These are phyloP conservation scores for Cladosporium cucumerinum DNA, from an alignment of 2,329 filamentous ascomycete genomes.

Conservation along the genomic window DNA sequence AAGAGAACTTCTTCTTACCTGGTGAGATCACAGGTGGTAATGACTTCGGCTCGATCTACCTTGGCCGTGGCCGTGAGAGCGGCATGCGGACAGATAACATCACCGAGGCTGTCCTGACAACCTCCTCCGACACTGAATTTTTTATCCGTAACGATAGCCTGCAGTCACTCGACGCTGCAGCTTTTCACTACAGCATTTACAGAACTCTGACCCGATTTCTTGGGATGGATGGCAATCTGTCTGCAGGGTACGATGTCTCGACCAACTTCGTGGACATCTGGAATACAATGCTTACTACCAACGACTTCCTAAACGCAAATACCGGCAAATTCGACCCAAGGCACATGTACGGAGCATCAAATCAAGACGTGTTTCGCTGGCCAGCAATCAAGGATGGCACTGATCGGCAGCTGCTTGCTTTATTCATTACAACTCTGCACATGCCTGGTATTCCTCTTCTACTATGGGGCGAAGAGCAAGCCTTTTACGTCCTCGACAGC, in stretches of 20 bases:
- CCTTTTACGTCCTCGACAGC: slow-evolving; percentile 61
- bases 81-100: slow-evolving; percentile 48
- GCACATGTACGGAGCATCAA: slow-evolving; percentile 62
- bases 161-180: slow-evolving; percentile 56
- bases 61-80: slow-evolving; percentile 59
- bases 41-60: slow-evolving; percentile 57
- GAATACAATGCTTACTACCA: slow-evolving; percentile 56
- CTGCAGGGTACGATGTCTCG: slow-evolving; percentile 53
- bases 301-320: slow-evolving; percentile 59
- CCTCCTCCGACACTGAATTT: slow-evolving; percentile 40
- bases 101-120: slow-evolving; percentile 48
- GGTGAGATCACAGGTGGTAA: slow-evolving; percentile 50
- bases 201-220: slow-evolving; percentile 60
- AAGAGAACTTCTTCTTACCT: slow-evolving; percentile 62
- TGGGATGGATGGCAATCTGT: slow-evolving; percentile 56
- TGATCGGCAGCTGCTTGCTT: slow-evolving; percentile 54
- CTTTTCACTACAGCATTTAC: slow-evolving; percentile 63
- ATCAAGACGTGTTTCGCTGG: slow-evolving; percentile 66
- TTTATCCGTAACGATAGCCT: slow-evolving; percentile 54
- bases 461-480: slow-evolving; percentile 66
- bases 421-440: slow-evolving; percentile 59
- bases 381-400: slow-evolving; percentile 57
- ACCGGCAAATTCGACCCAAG: slow-evolving; percentile 61
- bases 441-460: slow-evolving; percentile 60
- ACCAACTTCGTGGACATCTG: slow-evolving; percentile 54